A percentile compares a stretch with the other conserved stretches of the same genome.
Conservation (phyloP, 495 filamentous ascomycete species). For the Talaromyces adpressus region DNA sequence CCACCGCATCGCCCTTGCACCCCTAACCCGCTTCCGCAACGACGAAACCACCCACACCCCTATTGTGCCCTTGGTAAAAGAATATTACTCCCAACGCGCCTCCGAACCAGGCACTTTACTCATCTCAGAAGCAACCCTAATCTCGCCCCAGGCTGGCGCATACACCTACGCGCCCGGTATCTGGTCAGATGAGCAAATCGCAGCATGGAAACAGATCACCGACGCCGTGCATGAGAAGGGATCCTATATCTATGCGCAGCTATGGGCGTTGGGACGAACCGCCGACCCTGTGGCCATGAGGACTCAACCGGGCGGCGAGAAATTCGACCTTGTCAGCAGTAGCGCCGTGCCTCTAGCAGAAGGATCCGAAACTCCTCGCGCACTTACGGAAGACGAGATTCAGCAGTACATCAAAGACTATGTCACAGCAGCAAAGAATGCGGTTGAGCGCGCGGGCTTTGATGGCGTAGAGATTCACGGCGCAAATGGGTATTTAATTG, state of each 20-base stretch:
- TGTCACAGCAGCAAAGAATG: conserved; percentile 53
- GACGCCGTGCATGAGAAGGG: conserved; percentile 62
- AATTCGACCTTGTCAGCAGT: conserved; percentile 33
- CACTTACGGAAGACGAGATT: conserved; percentile 53
- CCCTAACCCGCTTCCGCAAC: conserved; percentile 44
- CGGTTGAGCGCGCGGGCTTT: conserved; percentile 58
- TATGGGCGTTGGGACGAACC: conserved; percentile 63
- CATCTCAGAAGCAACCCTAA: conserved; percentile 57
- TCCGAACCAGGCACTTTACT: conserved; percentile 43
- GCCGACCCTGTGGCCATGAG: conserved; percentile 27
- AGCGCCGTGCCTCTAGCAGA: conserved; percentile 38
- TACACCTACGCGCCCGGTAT: conserved; percentile 57
- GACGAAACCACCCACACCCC: conserved; percentile 22
- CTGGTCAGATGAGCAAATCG: conserved; percentile 52
- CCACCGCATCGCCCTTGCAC: conserved; percentile 48
- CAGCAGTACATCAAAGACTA: conserved; percentile 47
- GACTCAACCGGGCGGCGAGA: conserved; percentile 10
- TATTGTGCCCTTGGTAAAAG: conserved; percentile 22
- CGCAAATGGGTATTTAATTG: conserved; percentile 68
- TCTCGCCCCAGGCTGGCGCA: conserved; percentile 43
- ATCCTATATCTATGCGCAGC: conserved; percentile 57
- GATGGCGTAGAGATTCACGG: conserved; percentile 72
- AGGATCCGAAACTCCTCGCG: conserved; percentile 31
- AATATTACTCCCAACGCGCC: conserved; percentile 50
- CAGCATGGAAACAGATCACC: conserved; percentile 54